Base-by-base conservation (phyloP, 257 asterid genomes). In the Mitragyna speciosa region DNA sequence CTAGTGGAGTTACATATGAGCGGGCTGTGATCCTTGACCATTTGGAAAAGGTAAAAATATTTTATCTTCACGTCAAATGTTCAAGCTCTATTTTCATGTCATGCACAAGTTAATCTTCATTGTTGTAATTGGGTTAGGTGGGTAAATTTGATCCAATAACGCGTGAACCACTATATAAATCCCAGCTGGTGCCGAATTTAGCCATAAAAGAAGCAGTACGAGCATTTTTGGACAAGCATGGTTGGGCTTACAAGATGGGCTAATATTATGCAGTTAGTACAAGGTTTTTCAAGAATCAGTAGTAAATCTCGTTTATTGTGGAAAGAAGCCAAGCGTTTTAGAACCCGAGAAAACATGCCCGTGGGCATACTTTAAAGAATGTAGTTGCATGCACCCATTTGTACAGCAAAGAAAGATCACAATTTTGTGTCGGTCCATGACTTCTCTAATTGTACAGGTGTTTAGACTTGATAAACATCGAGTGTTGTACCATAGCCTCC, bases 1-100 rank as follows among this genome's bases (percentile, higher is more conserved):
- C 99, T 31, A 85, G 98, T 78, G 99, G 98, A 84, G 58, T 94
- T 59, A 90, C 99, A n/a, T 96, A 96, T 48, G 99, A 95, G 88
- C 90, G 98, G 90, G 92, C 97, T 16, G 86, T 76, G 75, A 93
- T 95, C 72, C 90, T 95, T 74, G 90, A 92, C 43, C 97, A 95
- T 87, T 82, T 92, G 67, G 77, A 83, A 47, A 92, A 90, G 97
- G 98, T 94, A 81, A 75, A 70, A 61, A 20, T 79, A n/a, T 73
- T 36, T 6, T 9, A 71, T 14, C 76, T 56, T 75, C 47, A 22
- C 33, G n/a, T 54, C 33, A 73, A 48, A 17, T 26, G 12, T n/a
- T 64, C 54, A 52, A 63, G 58, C 69, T 66, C 33, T 22, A 70
- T 54, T 30, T 52, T 39, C 22, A 6, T 3, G 59, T 48, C 36